Evolutionary conservation across 2,329 filamentous ascomycete species (phyloP).

Genomic region (Exophiala aquamarina): DNA sequence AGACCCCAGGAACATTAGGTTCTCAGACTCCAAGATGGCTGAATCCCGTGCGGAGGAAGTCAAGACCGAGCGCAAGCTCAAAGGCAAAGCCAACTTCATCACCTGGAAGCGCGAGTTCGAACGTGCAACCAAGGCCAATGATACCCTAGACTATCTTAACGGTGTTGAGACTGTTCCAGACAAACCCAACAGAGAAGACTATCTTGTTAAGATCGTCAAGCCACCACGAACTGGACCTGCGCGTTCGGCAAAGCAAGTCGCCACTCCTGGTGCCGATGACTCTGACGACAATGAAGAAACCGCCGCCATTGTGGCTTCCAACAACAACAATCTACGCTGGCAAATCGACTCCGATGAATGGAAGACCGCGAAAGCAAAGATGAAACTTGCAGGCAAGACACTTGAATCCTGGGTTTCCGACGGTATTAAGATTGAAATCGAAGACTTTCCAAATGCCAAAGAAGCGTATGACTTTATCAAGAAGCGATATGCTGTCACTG

Average conservation of each 20-base stretch:
- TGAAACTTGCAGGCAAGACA: background rate
- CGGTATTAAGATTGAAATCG: background rate
- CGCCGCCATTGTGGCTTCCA: background rate
- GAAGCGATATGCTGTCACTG: constrained; percentile 4
- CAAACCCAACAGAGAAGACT: constrained; percentile 5
- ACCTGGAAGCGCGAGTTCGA: constrained; percentile 4
- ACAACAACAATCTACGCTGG: background rate
- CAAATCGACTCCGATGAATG: constrained; percentile 1
- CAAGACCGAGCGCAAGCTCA: background rate
- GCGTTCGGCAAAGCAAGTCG: background rate
- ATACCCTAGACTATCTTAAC: constrained; percentile 1
- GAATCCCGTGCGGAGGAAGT: background rate
- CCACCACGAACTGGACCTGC: too few relatives aligned
- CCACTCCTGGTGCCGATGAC: background rate
- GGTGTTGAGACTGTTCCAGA: background rate
- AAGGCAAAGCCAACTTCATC: constrained; percentile 10
- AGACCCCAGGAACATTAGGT: background rate
- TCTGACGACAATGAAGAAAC: background rate
- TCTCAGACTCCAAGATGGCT: constrained; percentile 1
- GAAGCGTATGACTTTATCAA: constrained; percentile 4
- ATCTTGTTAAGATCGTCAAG: background rate
- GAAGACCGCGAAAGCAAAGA: background rate
- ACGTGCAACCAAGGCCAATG: constrained; percentile 3
- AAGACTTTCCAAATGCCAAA: background rate
- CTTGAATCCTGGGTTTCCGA: background rate